Conservation (phyloP, 768 basidiomycete genomes). For the Lentinula boryana region DNA sequence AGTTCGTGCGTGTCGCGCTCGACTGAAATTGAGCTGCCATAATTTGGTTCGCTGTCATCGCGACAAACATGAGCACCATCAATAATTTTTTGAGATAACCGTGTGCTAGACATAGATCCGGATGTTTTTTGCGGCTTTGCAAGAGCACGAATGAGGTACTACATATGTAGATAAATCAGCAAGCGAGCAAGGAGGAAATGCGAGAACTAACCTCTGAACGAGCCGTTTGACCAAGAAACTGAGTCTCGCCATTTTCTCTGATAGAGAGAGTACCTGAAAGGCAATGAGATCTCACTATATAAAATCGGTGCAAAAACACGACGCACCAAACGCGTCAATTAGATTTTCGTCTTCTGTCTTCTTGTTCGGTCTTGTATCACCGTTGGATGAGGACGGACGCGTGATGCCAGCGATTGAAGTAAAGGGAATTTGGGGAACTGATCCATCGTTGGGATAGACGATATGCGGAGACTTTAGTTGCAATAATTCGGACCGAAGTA, state of each 20-base stretch:
- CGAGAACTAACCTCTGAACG: constrained; percentile 53
- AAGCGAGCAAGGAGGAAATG: not conserved
- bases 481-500: constrained; percentile 30
- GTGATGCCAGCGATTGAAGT: too few relatives aligned
- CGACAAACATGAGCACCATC: constrained; percentile 22
- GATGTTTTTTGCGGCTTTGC: constrained; percentile 12
- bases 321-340: constrained; percentile 43
- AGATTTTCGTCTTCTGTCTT: constrained; percentile 34
- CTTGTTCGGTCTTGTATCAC: not conserved
- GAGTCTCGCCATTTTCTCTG: constrained; percentile 46
- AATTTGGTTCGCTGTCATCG: constrained; percentile 21
- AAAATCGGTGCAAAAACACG: not conserved
- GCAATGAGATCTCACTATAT: not conserved
- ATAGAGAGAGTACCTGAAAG: constrained; percentile 50
- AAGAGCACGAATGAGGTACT: constrained; percentile 50
- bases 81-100: constrained; percentile 28
- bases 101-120: constrained; percentile 7
- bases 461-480: constrained; percentile 20
- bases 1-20: constrained; percentile 20
- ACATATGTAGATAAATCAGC: not conserved
- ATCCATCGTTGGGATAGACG: not conserved
- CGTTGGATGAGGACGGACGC: not conserved
- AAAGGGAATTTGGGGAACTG: too few relatives aligned
- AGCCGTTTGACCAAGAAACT: constrained; percentile 60
- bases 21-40: constrained; percentile 12